Conservation (phyloP, 345 rosid genomes). For the Hibiscus tridactylites region DNA sequence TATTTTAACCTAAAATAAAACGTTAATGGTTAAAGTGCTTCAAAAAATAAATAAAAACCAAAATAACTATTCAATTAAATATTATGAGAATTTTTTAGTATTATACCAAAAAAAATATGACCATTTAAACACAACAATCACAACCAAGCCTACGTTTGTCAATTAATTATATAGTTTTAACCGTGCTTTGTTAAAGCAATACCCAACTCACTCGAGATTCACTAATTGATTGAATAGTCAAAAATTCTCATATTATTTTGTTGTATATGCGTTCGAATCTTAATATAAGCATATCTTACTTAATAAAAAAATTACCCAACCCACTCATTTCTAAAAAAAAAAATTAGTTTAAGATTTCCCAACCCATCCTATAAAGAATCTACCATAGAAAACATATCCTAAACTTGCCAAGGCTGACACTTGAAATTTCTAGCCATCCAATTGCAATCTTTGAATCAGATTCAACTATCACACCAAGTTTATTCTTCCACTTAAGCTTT, state of each 20-base stretch:
- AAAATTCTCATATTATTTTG: too few relatives aligned
- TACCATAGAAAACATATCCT: background rate
- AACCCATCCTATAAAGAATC: background rate
- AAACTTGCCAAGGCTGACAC: background rate
- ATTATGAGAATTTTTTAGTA: too few relatives aligned
- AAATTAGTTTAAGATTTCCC: background rate
- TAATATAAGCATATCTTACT: too few relatives aligned
- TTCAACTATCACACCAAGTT: background rate
- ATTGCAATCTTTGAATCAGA: background rate
- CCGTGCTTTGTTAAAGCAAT: background rate
- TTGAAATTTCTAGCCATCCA: background rate
- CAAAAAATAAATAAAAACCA: too few relatives aligned
- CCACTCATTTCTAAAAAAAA: background rate
- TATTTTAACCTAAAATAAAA: too few relatives aligned
- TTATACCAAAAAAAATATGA: background rate
- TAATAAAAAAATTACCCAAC: background rate
- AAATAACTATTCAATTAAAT: too few relatives aligned
- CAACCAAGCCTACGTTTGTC: background rate
- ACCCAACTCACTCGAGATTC: background rate
- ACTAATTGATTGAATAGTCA: too few relatives aligned
- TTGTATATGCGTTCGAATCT: too few relatives aligned
- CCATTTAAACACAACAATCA: background rate
- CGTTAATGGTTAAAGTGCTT: too few relatives aligned
- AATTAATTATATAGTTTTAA: too few relatives aligned
- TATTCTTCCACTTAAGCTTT: background rate